phyloP scores from a whole-genome alignment of 805 yeast species.

The Candida suzukii region DNA sequence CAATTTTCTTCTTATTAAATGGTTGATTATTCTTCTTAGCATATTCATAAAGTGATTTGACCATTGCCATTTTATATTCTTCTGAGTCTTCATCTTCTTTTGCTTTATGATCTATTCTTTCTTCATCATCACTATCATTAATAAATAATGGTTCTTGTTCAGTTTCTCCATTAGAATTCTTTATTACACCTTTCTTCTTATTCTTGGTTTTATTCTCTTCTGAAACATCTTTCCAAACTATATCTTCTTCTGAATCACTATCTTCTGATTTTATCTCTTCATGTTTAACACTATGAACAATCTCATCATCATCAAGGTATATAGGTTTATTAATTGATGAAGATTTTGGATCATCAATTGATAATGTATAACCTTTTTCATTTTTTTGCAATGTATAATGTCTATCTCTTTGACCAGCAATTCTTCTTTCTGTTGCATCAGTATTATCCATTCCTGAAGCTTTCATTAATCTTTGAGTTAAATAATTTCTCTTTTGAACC shows the following conservation, averaged over 20 bases:
- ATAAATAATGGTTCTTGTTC: not conserved
- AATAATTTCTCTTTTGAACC: constrained; percentile 85
- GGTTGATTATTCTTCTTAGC: constrained; percentile 19
- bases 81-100: constrained; percentile 5
- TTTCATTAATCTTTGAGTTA: constrained; percentile 81
- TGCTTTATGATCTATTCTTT: not conserved
- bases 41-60: constrained; percentile 25
- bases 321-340: constrained; percentile 41
- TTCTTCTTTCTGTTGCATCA: constrained; percentile 39
- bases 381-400: constrained; percentile 70
- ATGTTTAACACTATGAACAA: not conserved
- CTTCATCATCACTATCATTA: constrained; percentile 3
- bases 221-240: constrained; percentile 1
- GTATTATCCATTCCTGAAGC: constrained; percentile 71
- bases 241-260: constrained; percentile 10
- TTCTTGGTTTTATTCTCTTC: not conserved
- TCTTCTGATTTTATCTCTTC: not conserved
- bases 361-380: constrained; percentile 79
- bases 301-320: constrained; percentile 22
- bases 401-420: constrained; percentile 78
- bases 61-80: constrained; percentile 17
- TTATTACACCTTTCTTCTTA: not conserved
- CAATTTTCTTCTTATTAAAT: constrained; percentile 1
- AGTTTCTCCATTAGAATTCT: too few relatives aligned
- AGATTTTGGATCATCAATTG: constrained; percentile 43